Evolutionary conservation across 495 filamentous ascomycete species (phyloP), one percentile per base, ranked within the genome.

Genomic region (Podospora pseudoanserina): DNA sequence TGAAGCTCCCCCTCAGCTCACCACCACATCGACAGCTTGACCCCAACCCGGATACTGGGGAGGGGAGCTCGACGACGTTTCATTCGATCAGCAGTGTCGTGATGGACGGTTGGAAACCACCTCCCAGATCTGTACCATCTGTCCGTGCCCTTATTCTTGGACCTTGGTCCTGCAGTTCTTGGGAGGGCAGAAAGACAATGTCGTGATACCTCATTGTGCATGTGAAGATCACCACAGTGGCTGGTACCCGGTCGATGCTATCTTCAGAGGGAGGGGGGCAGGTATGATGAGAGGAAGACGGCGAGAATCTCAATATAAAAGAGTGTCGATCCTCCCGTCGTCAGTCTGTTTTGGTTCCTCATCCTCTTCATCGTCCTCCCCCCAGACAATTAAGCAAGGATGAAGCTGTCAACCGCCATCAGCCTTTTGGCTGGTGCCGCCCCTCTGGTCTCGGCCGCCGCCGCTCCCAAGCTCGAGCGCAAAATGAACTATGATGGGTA

Each of bases 401-500:
- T 71, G 70, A 71, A 71, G 70, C 19, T 66, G 28, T 64, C 18
- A 18, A 62, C 64, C 27, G 28, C 63, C 20, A 58, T 57, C 49
- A 19, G 44, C 53, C 26, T 67, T 44, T 65, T 74, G n/a, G 53
- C 67, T 15, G 39, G 39, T 49, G 68, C 63, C 20, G 26, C 68
- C 11, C 60, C 68, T 49, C 3, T 68, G 63, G 74, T 65, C 18
- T 63, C 74, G 20, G 68, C 66, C 26, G 55, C 68, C 11, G 70
- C 70, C 9, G 68, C 64, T 18, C 67, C 68, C 65, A 54, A 61
- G 44, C 60, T 56, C n/a, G 68, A 67, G 64, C 64, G n/a, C 5
- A 79, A 69, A 57, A 69, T 68, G 65, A 64, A 69, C 6, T 78
- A 78, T 54, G 70, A 70, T 53, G 76, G 75, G 3, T 78, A 76